Evolutionary conservation across 306 rosid species (phyloP), one percentile per base, ranked within the genome.

Genomic region (Hippophae gyantsensis): DNA sequence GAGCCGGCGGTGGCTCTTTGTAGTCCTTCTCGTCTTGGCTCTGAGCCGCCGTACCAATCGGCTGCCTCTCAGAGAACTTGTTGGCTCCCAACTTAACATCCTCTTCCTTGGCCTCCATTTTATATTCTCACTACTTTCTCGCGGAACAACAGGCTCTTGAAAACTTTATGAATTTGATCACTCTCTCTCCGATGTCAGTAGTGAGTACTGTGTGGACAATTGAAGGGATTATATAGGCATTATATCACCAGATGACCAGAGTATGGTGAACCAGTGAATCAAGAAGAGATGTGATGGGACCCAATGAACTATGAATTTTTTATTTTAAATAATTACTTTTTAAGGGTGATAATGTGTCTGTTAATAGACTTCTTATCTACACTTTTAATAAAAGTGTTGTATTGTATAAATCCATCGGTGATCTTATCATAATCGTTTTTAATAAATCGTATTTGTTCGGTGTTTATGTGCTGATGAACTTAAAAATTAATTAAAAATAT

Each of bases 31-130:
- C 97, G 13, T 80, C 85, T 7, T 79, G 90, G 79, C 48, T 82
- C 70, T 90, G 97, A 5, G 97, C 86, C 44, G 86, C 77, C 44
- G 74, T 81, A 6, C 86, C 86, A 8, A 81, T 73, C 7, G 86
- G 86, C 71, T 90, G 97, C 75, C 94, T 84, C 84, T 90, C 97
- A 3, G 87, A 48, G 76, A 62, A 90, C 80, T 78, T 90, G 94
- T 86, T 90, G 6, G 97, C 97, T 69, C 95, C 97, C 63, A 90
- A 48, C 0, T 70, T 70, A 0, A 90, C 95, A 62, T 90, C 97
- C 61, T 90, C 81, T 66, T 90, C 97, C 73, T 86, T 90, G 0
- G 69, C 94, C 56, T 90, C 95, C 97, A 90, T 89, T 64, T 13
- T 23, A 7, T 47, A 3, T 13, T 26, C 3, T n/a, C 42, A 27